Percentiles rank a stretch among this genome's conserved stretches.
Evolutionary conservation across 176 grass and related monocot genomes (phyloP).

Genomic region (Musa troglodytarum): DNA sequence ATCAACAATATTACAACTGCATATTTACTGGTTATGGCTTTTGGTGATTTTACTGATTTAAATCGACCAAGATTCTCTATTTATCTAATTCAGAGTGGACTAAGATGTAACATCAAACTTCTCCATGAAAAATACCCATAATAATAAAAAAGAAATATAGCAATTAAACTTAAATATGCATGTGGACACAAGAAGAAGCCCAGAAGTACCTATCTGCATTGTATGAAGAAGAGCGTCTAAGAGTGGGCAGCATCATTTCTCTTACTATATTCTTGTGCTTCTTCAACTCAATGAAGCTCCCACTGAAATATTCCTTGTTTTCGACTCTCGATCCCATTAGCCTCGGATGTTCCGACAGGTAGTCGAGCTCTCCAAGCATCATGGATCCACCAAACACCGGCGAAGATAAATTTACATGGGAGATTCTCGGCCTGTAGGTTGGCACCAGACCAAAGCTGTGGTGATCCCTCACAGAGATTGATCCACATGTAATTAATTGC

Average conservation of each 20-base stretch:
- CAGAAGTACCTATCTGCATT: slow-evolving; percentile 68
- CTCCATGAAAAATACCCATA: too few species aligned
- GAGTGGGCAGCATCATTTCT: slow-evolving; percentile 41
- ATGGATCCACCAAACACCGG: slow-evolving; percentile 47
- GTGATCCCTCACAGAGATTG: slow-evolving; percentile 72
- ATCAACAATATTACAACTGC: too few species aligned
- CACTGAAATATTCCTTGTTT: slow-evolving; percentile 92
- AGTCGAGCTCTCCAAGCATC: slow-evolving; percentile 62
- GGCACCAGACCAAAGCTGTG: slow-evolving; percentile 40
- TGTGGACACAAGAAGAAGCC: not conserved
- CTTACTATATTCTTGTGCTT: slow-evolving; percentile 37
- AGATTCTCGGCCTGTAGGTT: slow-evolving; percentile 56
- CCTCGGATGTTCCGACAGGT: slow-evolving; percentile 47
- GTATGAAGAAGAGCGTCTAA: slow-evolving; percentile 87
- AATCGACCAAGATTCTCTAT: too few species aligned
- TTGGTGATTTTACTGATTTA: too few species aligned
- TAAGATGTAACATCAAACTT: too few species aligned
- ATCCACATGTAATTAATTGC: slow-evolving; percentile 82
- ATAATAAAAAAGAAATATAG: too few species aligned
- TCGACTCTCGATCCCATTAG: slow-evolving; percentile 42
- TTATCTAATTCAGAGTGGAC: too few species aligned
- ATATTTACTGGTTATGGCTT: too few species aligned
- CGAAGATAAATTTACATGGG: slow-evolving; percentile 52
- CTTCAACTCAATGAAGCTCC: slow-evolving; percentile 78
- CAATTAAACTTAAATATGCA: too few species aligned